These are phyloP conservation scores for Xylaria nigripes DNA, from an alignment of 495 filamentous ascomycete species.

Conservation along the genomic window DNA sequence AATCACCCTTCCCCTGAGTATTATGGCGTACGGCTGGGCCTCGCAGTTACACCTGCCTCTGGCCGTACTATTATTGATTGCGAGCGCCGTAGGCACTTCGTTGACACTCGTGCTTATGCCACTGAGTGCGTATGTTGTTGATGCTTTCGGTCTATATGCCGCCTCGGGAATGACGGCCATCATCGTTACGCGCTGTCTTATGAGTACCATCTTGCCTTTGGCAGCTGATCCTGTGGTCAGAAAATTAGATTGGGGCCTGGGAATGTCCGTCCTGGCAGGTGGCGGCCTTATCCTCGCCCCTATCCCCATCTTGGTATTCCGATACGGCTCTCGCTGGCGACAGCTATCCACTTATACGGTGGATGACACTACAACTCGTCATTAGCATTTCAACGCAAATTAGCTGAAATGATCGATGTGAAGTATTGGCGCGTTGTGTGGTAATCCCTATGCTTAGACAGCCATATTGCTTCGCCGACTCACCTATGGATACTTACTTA, in stretches of 20 bases:
- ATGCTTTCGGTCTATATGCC: constrained; percentile 48
- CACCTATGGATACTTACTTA: too few species aligned
- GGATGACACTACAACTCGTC: constrained; percentile 3
- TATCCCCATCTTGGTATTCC: constrained; percentile 42
- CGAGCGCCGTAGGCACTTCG: constrained; percentile 30
- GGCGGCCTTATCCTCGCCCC: constrained; percentile 36
- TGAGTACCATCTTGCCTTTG: constrained; percentile 47
- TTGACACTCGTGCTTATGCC: constrained; percentile 42
- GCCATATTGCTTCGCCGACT: too few species aligned
- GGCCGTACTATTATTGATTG: constrained; percentile 30
- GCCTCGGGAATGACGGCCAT: constrained; percentile 50
- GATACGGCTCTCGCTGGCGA: constrained; percentile 44
- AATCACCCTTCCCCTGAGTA: constrained; percentile 33
- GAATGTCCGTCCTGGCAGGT: constrained; percentile 36
- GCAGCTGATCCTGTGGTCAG: constrained; percentile 36
- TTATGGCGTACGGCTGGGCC: constrained; percentile 43
- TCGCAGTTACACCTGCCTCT: constrained; percentile 33
- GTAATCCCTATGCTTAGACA: too few species aligned
- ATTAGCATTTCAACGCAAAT: too few species aligned
- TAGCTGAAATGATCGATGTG: too few species aligned
- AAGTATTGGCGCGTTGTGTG: too few species aligned
- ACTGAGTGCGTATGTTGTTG: constrained; percentile 47
- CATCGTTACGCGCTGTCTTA: constrained; percentile 46
- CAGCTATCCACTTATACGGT: constrained; percentile 40
- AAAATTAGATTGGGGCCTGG: constrained; percentile 42